Evolutionary conservation across 352 stramenopile genomes (phyloP), one percentile per base, ranked within the genome.

Genomic region (Blastocystis sp.): DNA sequence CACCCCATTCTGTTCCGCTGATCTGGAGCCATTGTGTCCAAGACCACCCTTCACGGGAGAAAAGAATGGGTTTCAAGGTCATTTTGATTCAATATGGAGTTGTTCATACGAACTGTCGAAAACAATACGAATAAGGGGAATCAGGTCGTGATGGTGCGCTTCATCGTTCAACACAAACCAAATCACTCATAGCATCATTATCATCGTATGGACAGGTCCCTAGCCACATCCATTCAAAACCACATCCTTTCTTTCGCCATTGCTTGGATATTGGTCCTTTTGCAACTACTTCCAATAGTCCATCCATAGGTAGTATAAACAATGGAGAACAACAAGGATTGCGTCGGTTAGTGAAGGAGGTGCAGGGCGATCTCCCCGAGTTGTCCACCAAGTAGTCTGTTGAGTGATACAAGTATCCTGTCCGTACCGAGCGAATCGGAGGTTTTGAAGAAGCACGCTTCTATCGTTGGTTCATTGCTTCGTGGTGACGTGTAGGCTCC

Each of bases 401-500:
- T 84, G 53, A 84, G 74, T 48, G 74, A 84, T 84, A 70, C 74
- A 10, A 84, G 74, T 28, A 45, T 69, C 34, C 14, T 84, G 5
- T 84, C 74, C 1, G 1, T 62, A 1, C 38, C 43, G 4, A 65
- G 10, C 19, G 74, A 84, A 41, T 56, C 74, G 1, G 74, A 84
- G 9, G 3, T 84, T 1, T 14, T 66, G 23, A 84, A 67, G n/a
- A 45, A 45, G n/a, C 74, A 84, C 28, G 69, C 67, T 19, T 84
- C 74, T 28, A 41, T 59, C 43, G 74, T 66, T 56, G 34, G 2
- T 84, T 21, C 2, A 66, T 10, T 48, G 64, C 40, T 53, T 84
- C 9, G 5, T 69, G 41, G 17, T 62, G 3, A 56, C 14, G n/a
- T 7, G 28, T 84, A 84, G 74, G 43, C 45, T 70, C 23, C 74